A percentile compares a stretch with the other conserved stretches of the same genome.
phyloP scores from a whole-genome alignment of 2,329 filamentous ascomycete genomes.

The Colletotrichum musae region DNA sequence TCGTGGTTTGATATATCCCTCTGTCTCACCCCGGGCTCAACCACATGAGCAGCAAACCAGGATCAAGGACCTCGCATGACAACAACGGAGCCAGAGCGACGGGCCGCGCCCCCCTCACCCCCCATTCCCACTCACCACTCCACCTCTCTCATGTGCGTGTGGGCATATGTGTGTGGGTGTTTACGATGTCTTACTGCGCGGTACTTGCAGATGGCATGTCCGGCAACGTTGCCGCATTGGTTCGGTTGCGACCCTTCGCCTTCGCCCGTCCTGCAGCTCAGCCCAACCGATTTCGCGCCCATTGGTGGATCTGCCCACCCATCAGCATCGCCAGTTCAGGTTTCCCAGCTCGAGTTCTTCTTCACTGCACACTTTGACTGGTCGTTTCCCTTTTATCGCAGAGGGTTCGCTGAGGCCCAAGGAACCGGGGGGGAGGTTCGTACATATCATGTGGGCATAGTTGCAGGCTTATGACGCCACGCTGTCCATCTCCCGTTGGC shows the following conservation, averaged over 20 bases:
- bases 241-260: conserved; percentile 8
- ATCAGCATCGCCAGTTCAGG: conserved; percentile 8
- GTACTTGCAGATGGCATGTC: conserved; percentile 34
- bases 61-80: conserved; percentile 4
- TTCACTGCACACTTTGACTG: not conserved
- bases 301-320: conserved; percentile 37
- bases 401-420: conserved; percentile 13
- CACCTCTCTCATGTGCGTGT: conserved; percentile 2
- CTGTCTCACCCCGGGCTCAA: conserved; percentile 14
- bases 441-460: conserved; percentile 31
- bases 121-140: too few relatives aligned
- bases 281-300: conserved; percentile 20
- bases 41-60: conserved; percentile 24
- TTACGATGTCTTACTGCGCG: conserved; percentile 26
- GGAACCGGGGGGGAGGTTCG: too few relatives aligned
- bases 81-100: conserved; percentile 22
- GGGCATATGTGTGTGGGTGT: conserved; percentile 12
- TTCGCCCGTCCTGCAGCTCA: conserved; percentile 16
- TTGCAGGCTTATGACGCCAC: conserved; percentile 26
- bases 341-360: not conserved
- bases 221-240: conserved; percentile 28
- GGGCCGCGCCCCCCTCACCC: conserved; percentile 28
- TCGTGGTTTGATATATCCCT: conserved; percentile 27
- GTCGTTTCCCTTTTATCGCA: conserved; percentile 13
- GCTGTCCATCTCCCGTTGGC: conserved; percentile 32